Evolutionary conservation across 768 basidiomycete genomes (phyloP), one percentile per base, ranked within the genome.

Genomic region (Leccinum subtestaceum): DNA sequence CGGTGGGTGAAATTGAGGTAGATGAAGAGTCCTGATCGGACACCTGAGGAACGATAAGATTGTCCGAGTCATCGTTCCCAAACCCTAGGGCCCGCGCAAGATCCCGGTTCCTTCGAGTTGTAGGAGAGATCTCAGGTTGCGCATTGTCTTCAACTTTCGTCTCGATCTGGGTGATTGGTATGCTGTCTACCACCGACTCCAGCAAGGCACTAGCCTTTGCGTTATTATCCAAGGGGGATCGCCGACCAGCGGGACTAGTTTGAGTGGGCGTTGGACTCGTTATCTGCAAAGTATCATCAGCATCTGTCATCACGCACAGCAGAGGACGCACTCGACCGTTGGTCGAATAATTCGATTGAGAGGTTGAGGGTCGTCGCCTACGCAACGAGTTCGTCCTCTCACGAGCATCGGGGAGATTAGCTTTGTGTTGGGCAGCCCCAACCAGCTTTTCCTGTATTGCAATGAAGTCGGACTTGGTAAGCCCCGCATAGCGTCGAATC

Each of bases 371-470:
- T 40, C 90, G 80, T 52, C 91, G 81, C 61, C 84, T 83, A 57
- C 90, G 80, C 63, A 90, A 76, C n/a, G 90, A 91, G 54, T 84
- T 85, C 0, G 81, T 76, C 49, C 89, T 84, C 64, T 85, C 83
- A 11, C 83, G 83, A 40, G 77, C 70, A 61, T 88, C 87, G 9
- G 82, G 80, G 52, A 77, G 80, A 15, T 76, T 76, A 45, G 80
- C 81, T 68, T 85, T 88, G 29, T 82, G 77, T 46, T 81, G 71
- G 3, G 84, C 86, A 27, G 83, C 85, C 50, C 75, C 76, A n/a
- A 93, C 80, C 46, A 94, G 78, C 72, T 84, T 89, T 51, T 89
- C 85, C 65, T 94, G 91, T 54, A 94, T 88, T 10, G 80, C 78
- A 13, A 80, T 67, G 52, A 93, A 85, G 69, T 94, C 92, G 3